Base-by-base conservation (phyloP, 140 eudicot genomes). In the Stevia rebaudiana region DNA sequence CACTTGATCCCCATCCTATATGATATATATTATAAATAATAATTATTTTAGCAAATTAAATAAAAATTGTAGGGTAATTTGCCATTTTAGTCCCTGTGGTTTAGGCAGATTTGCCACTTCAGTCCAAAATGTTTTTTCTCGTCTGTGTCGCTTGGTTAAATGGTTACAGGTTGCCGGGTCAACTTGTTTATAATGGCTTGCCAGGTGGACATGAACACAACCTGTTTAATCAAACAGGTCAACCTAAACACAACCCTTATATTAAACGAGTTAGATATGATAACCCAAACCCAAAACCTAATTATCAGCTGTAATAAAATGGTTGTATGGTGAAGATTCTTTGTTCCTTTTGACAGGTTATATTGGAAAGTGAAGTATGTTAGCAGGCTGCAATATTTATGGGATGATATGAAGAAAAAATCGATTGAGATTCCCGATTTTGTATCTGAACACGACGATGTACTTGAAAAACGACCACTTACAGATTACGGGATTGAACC, bases 401-500 rank as follows among this genome's bases (percentile, higher is more conserved):
- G 97, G 99, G 84, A 92, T 18, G 90, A 83, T 56, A 80, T 92
- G 68, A 92, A 81, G 79, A 88, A 88, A 75, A 94, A 94, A 69
- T 81, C 88, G 37, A 51, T 85, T 36, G 97, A 92, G 81, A 88
- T 88, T 59, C 99, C 99, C 0, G 94, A 88, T 31, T 88, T 92
- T 55, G 99, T 92, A 74, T 62, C 47, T 59, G 67, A 80, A n/a
- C 99, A 92, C 4, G 97, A 92, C 65, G 78, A 85, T 21, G 70
- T 92, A 61, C 78, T 92, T 17, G 96, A 92, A 77, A 83, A 88
- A 52, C 71, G 96, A 71, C 99, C 90, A 9, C 78, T 88, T 6
- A 92, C 95, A 0, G 99, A 92, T 80, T 88, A 88, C 18, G 95
- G 96, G 18, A 88, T 88, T 33, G 99, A 92, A 78, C 96, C 98